Percentiles rank a stretch among this genome's conserved stretches.
Conservation (phyloP, 768 basidiomycete species). For the Suillus subluteus region DNA sequence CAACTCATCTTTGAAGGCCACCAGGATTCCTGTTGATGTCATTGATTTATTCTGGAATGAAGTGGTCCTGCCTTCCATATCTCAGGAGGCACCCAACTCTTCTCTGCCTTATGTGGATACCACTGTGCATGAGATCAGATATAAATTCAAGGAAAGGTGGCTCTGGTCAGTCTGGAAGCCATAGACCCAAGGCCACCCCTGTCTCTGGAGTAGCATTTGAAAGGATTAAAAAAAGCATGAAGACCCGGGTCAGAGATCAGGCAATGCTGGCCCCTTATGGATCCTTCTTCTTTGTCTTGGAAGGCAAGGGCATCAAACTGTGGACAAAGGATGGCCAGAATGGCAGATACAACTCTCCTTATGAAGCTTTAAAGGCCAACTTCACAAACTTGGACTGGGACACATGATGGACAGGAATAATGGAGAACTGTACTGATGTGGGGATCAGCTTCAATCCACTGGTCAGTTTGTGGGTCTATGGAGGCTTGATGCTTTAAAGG, state of each 20-base stretch:
- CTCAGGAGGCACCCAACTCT: neutral
- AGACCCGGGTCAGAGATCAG: neutral
- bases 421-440: too few relatives aligned
- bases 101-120: neutral
- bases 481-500: too few relatives aligned
- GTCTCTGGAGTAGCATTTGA: neutral
- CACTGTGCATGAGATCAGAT: constrained; percentile 10
- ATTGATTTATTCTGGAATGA: constrained; percentile 17
- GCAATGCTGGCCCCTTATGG: neutral
- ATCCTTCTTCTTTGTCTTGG: neutral
- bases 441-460: too few relatives aligned
- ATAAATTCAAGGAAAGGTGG: neutral
- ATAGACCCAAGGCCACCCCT: neutral
- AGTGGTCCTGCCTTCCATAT: constrained; percentile 12
- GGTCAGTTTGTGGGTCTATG: too few relatives aligned
- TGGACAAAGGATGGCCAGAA: too few relatives aligned
- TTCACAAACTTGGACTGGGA: too few relatives aligned
- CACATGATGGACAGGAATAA: too few relatives aligned
- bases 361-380: too few relatives aligned
- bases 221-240: neutral
- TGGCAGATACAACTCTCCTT: too few relatives aligned
- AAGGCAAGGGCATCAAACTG: too few relatives aligned
- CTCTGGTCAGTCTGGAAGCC: neutral
- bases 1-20: neutral
- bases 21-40: constrained; percentile 10